A percentile compares a stretch with the other conserved stretches of the same genome.
Evolutionary conservation across 306 rosid genomes (phyloP).

Genomic region (Prunus dulcis): DNA sequence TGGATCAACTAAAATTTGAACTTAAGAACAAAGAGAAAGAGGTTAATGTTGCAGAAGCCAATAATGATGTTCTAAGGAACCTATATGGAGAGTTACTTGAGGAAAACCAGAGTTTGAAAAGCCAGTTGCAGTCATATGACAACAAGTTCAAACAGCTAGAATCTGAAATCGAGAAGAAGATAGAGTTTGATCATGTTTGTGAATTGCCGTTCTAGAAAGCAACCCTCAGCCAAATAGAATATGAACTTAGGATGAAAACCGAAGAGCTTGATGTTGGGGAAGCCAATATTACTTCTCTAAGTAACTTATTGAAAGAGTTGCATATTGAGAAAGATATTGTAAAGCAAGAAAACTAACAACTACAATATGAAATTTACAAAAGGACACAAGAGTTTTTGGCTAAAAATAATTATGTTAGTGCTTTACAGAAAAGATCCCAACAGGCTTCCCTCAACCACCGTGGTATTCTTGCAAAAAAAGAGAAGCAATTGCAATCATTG

Average conservation of each 20-base stretch:
- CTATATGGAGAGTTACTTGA: conserved; percentile 78
- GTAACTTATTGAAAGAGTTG: conserved; percentile 75
- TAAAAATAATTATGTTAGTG: background rate
- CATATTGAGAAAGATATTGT: conserved; percentile 71
- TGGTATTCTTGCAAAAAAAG: background rate
- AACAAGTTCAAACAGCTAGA: background rate
- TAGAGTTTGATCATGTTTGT: background rate
- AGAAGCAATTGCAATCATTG: conserved; percentile 1
- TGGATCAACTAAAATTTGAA: conserved; percentile 51
- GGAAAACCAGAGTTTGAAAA: background rate
- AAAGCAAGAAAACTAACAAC: conserved; percentile 61
- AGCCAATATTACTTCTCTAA: conserved; percentile 57
- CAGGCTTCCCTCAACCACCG: background rate
- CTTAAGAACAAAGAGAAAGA: conserved; percentile 54
- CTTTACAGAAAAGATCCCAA: background rate
- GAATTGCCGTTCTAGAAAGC: no score
- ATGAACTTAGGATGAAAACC: no score
- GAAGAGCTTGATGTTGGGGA: conserved; percentile 1
- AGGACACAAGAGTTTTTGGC: background rate
- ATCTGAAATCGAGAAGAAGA: background rate
- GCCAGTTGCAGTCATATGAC: background rate
- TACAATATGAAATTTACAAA: background rate
- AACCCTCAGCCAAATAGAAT: no score
- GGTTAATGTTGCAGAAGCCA: conserved; percentile 54
- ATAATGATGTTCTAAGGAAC: conserved; percentile 59